Evolutionary conservation across 352 stramenopile genomes (phyloP).

Genomic region (Phytophthora pseudosyringae): DNA sequence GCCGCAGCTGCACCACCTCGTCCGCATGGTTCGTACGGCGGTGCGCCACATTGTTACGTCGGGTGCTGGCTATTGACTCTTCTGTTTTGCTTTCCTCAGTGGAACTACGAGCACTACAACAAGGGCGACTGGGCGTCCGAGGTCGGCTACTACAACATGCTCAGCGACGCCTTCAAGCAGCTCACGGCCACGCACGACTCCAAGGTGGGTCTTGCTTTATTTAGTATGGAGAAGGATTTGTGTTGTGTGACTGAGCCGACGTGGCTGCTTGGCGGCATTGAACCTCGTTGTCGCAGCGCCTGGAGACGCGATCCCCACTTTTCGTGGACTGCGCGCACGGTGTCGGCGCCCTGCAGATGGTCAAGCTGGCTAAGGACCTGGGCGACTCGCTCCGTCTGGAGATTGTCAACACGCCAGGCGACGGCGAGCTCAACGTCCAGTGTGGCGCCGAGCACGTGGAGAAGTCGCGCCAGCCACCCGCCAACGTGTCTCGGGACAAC

Average conservation of each 20-base stretch:
- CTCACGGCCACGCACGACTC: slow-evolving; percentile 82
- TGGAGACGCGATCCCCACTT: slow-evolving; percentile 80
- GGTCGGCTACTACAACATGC: slow-evolving; percentile 96
- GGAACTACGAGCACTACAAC: slow-evolving; percentile 91
- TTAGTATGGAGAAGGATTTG: not conserved
- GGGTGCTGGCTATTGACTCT: not conserved
- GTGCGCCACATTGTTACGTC: not conserved
- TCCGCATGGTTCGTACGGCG: slow-evolving; percentile 83
- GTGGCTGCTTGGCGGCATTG: not conserved
- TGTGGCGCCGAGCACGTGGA: slow-evolving; percentile 98
- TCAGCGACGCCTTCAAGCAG: slow-evolving; percentile 93
- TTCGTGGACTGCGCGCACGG: slow-evolving; percentile 95
- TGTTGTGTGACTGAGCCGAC: slow-evolving; percentile 12
- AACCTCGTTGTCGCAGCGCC: slow-evolving; percentile 42
- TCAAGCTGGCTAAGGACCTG: slow-evolving; percentile 80
- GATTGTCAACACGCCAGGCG: slow-evolving; percentile 77
- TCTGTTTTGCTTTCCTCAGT: slow-evolving; percentile 42
- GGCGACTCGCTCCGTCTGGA: slow-evolving; percentile 83
- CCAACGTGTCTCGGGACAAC: slow-evolving; percentile 64
- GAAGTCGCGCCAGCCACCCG: slow-evolving; percentile 90
- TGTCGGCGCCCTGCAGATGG: slow-evolving; percentile 87
- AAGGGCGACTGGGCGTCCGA: slow-evolving; percentile 89
- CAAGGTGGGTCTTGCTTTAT: slow-evolving; percentile 49
- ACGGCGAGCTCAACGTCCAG: slow-evolving; percentile 95
- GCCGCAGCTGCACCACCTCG: slow-evolving; percentile 97